Base-by-base conservation (phyloP, 2,329 filamentous ascomycete species). In the Didymellaceae sp. region DNA sequence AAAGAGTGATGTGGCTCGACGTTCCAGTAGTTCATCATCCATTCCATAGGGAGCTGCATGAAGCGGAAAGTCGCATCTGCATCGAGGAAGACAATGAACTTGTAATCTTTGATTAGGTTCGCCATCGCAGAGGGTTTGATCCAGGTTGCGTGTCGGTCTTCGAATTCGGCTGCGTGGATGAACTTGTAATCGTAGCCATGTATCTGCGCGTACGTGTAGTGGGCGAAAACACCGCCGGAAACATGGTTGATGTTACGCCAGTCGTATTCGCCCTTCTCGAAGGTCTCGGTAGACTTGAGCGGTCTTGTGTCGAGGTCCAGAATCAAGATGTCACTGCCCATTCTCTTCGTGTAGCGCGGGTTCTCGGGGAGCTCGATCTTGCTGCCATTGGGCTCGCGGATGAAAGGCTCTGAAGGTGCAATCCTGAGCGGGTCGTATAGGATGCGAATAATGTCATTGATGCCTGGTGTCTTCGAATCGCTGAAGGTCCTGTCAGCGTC, bases 131-230 rank as follows among this genome's bases (percentile, higher is more conserved):
- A 69, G 5, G 70, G 70, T 62, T 81, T 81, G 56, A 77, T 74
- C 78, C 78, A 81, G 17, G 77, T 80, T 6, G 72, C 69, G 46
- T 75, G 71, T 33, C 76, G 74, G 49, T 75, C 73, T 22, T 70
- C 52, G 34, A 76, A 75, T 9, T 73, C 66, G 34, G 64, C 58
- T 2, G 75, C 75, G 31, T 72, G 74, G 17, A 80, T 69, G 45
- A 79, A 74, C 30, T 78, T 78, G 64, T 80, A 80, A 48, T 79
- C 75, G 55, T 79, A 80, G 6, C 77, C 77, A 55, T 80, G 78
- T 30, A 80, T 75, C 47, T 70, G 63, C 9, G 74, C 73, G 46
- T 73, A 74, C 6, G 66, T 62, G 56, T 73, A 73, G 62, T 74
- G 71, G 55, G 69, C 71, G 59, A 74, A 70, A 26, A 74, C 61